Evolutionary conservation across 2,329 filamentous ascomycete genomes (phyloP).

Genomic region (Nannizzia gypsea): DNA sequence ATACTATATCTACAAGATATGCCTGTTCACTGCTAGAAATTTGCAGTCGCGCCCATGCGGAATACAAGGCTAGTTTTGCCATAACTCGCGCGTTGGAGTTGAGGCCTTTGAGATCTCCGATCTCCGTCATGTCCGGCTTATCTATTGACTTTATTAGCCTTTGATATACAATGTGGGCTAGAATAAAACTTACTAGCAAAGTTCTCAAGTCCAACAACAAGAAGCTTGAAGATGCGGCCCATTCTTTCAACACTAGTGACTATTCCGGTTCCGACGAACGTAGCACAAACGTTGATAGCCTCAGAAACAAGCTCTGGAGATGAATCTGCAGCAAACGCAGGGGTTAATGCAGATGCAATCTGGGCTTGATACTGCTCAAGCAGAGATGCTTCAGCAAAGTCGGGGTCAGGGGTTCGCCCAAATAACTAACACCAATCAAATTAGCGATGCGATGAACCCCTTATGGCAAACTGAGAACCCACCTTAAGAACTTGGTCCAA

Average conservation of each 20-base stretch:
- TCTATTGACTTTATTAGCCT: constrained; percentile 25
- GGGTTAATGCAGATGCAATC: constrained; percentile 90
- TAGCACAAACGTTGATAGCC: constrained; percentile 94
- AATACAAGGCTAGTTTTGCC: constrained; percentile 96
- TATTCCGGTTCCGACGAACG: constrained; percentile 92
- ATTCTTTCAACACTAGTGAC: constrained; percentile 97
- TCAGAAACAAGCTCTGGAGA: constrained; percentile 92
- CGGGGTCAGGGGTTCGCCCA: constrained; percentile 85
- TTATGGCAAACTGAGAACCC: constrained; percentile 7
- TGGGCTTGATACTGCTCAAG: constrained; percentile 98
- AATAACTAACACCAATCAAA: constrained; percentile 51
- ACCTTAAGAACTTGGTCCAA: constrained; percentile 80
- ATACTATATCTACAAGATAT: constrained; percentile 78
- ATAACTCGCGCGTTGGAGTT: constrained; percentile 96
- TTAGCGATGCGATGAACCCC: constrained; percentile 4
- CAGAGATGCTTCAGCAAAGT: constrained; percentile 93
- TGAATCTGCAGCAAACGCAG: constrained; percentile 89
- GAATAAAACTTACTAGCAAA: constrained; percentile 52
- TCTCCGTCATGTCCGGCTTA: constrained; percentile 68
- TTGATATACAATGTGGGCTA: not conserved
- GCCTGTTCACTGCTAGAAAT: constrained; percentile 86
- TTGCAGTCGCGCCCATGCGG: constrained; percentile 93
- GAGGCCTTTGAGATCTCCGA: constrained; percentile 83
- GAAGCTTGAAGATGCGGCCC: constrained; percentile 89
- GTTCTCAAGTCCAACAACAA: constrained; percentile 82